These are phyloP conservation scores for Torulaspora microellipsoides DNA, from an alignment of 805 yeast genomes.

Conservation along the genomic window DNA sequence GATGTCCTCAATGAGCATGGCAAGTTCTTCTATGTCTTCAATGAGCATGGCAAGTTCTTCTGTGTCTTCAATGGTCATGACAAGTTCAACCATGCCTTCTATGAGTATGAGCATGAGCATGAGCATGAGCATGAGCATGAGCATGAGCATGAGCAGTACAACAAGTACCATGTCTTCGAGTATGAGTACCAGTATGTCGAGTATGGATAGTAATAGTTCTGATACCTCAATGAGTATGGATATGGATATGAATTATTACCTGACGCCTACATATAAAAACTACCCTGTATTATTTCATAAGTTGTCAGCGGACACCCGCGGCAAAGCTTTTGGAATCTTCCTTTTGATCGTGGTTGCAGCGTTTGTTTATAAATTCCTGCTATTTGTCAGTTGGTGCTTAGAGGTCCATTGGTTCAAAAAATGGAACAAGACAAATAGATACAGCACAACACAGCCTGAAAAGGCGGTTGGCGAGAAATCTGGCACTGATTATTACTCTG, in stretches of 20 bases:
- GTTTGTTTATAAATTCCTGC: conserved; percentile 54
- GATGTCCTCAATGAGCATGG: conserved; percentile 1
- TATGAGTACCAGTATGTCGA: conserved; percentile 7
- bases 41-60: conserved; percentile 15
- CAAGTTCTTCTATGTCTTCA: conserved; percentile 14
- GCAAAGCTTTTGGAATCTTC: conserved; percentile 70
- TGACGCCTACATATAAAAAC: conserved; percentile 46
- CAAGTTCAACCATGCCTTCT: conserved; percentile 5
- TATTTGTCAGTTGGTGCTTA: conserved; percentile 55
- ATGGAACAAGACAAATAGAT: conserved; percentile 24
- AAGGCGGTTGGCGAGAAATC: neutral
- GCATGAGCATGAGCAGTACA: conserved; percentile 11
- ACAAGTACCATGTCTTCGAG: neutral
- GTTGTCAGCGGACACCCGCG: conserved; percentile 50
- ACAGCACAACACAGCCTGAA: conserved; percentile 5
- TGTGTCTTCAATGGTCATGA: conserved; percentile 7
- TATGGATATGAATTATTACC: conserved; percentile 53
- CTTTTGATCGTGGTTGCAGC: conserved; percentile 54
- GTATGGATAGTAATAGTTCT: conserved; percentile 11
- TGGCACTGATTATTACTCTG: conserved; percentile 25
- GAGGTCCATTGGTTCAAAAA: conserved; percentile 63
- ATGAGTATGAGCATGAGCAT: conserved; percentile 11
- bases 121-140: conserved; percentile 16
- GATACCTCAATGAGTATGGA: conserved; percentile 13
- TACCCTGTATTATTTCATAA: conserved; percentile 62